Conservation (phyloP, 2,329 filamentous ascomycete species). For the Colletotrichum cereale region DNA sequence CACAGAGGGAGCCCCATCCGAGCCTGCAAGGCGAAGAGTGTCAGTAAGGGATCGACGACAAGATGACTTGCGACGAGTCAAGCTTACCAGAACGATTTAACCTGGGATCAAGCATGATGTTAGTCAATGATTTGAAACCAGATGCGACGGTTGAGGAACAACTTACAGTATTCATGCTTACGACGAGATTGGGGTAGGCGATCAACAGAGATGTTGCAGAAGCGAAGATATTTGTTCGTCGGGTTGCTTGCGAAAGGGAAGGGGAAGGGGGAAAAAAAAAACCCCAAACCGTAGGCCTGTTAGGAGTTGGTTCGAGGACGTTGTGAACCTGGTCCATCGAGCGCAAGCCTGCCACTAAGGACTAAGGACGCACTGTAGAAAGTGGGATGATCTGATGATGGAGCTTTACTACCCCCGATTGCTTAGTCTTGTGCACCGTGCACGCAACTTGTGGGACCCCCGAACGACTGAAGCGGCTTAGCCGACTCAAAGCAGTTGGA, state of each 20-base stretch:
- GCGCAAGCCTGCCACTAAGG: conserved; percentile 19
- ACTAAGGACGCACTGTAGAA: conserved; percentile 32
- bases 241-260: neutral
- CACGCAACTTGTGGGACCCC: conserved; percentile 24
- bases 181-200: conserved; percentile 31
- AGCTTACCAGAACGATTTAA: conserved; percentile 75
- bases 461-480: conserved; percentile 12
- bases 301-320: conserved; percentile 22
- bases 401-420: conserved; percentile 23
- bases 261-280: conserved; percentile 17
- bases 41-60: conserved; percentile 33
- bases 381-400: conserved; percentile 41
- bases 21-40: conserved; percentile 67
- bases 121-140: conserved; percentile 39
- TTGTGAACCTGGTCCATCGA: conserved; percentile 30
- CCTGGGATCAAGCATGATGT: conserved; percentile 54
- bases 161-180: conserved; percentile 69
- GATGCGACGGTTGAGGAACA: conserved; percentile 32
- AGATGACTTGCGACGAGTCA: conserved; percentile 26
- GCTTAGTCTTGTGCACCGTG: conserved; percentile 31
- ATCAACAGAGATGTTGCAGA: neutral
- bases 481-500: conserved; percentile 10
- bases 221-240: neutral
- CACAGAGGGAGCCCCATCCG: conserved; percentile 91
- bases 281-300: conserved; percentile 12